A percentile compares a stretch with the other conserved stretches of the same genome.
Conservation (phyloP, 148 eudicot species). For the Rhododendron griersonianum region DNA sequence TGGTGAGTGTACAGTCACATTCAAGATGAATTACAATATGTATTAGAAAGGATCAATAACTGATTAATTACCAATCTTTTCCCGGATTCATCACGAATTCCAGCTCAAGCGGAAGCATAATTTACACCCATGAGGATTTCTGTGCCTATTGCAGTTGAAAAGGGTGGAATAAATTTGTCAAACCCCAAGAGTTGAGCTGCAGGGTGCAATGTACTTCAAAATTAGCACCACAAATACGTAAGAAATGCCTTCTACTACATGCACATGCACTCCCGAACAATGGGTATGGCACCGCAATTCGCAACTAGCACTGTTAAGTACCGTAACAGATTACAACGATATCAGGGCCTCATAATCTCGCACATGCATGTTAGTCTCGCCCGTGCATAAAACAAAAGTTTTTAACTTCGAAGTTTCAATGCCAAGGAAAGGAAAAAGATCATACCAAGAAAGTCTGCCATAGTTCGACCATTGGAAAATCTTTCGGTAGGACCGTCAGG, state of each 20-base stretch:
- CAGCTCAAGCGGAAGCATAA: constrained; percentile 16
- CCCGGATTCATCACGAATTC: constrained; percentile 11
- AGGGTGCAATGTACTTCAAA: not conserved
- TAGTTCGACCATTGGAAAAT: constrained; percentile 27
- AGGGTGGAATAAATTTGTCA: constrained; percentile 6
- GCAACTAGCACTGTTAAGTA: no score
- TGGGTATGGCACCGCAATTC: no score
- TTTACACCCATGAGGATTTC: constrained; percentile 16
- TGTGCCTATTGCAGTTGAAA: not conserved
- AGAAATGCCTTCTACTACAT: no score
- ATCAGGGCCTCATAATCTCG: no score
- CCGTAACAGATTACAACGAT: no score
- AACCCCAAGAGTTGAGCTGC: constrained; percentile 15
- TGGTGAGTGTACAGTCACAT: no score
- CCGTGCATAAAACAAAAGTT: no score
- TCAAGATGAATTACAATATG: no score
- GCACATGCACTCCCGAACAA: no score
- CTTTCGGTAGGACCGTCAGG: constrained; percentile 30
- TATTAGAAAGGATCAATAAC: not conserved
- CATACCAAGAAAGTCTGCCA: constrained; percentile 25
- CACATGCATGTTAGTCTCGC: no score
- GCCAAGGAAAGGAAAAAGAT: not conserved
- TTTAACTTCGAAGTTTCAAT: no score
- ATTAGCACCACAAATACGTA: not conserved
- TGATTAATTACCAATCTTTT: not conserved